phyloP scores from a whole-genome alignment of 306 rosid genomes.

The Acacia melanoxylon region DNA sequence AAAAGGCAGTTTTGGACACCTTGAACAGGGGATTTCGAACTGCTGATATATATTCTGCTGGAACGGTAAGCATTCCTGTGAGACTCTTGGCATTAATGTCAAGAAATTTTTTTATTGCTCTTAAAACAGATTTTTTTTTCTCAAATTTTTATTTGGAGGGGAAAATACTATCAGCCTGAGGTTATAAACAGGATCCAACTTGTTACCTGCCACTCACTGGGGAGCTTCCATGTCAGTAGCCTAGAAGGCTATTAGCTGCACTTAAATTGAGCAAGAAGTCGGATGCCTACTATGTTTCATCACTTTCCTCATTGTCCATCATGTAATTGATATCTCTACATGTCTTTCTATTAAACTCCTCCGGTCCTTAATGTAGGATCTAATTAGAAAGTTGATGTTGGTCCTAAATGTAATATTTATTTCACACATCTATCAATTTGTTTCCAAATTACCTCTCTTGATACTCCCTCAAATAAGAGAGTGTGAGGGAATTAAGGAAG shows the following conservation, averaged over 20 bases:
- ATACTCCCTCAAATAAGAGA: too few relatives aligned
- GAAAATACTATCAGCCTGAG: too few relatives aligned
- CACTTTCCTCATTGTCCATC: not conserved
- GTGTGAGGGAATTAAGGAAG: too few relatives aligned
- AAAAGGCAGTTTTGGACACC: slow-evolving; percentile 78
- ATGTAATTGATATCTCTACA: not conserved
- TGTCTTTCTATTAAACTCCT: not conserved
- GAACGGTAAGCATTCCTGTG: slow-evolving; percentile 56
- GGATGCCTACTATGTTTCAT: not conserved
- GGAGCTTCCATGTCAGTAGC: not conserved
- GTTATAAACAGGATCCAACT: too few relatives aligned
- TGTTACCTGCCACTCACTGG: not conserved
- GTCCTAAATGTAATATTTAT: too few relatives aligned
- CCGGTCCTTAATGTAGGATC: too few relatives aligned
- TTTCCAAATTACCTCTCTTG: too few relatives aligned
- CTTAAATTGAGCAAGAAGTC: not conserved
- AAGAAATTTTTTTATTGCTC: not conserved
- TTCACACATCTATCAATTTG: too few relatives aligned
- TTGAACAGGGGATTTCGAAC: slow-evolving; percentile 80
- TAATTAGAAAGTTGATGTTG: too few relatives aligned
- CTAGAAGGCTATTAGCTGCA: not conserved
- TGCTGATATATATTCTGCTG: slow-evolving; percentile 78
- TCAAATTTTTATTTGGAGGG: too few relatives aligned
- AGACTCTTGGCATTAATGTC: slow-evolving; percentile 7
- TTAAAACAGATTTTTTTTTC: not conserved